phyloP scores from a whole-genome alignment of 306 rosid genomes.

The Cicer judaicum region DNA sequence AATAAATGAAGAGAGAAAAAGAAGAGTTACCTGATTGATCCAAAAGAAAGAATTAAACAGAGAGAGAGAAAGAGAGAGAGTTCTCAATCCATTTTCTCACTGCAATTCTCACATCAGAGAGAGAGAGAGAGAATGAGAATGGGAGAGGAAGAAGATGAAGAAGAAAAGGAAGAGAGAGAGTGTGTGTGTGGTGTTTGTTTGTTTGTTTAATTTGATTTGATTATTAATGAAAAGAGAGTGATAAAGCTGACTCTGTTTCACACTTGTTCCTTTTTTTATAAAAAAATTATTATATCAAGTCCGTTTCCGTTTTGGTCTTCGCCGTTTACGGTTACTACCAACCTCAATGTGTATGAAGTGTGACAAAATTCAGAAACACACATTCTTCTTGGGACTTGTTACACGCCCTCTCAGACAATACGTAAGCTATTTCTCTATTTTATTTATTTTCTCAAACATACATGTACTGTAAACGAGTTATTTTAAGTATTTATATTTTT shows the following conservation, averaged over 20 bases:
- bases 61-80: background rate
- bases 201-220: background rate
- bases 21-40: constrained; percentile 40
- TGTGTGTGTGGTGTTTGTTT: constrained; percentile 9
- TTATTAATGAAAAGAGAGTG: constrained; percentile 21
- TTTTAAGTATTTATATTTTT: constrained; percentile 4
- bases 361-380: constrained; percentile 32
- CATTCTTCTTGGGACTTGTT: constrained; percentile 41
- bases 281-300: background rate
- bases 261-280: background rate
- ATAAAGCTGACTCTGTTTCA: constrained; percentile 24
- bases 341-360: background rate
- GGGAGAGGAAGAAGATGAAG: constrained; percentile 22
- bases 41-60: constrained; percentile 1
- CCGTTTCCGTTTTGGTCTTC: constrained; percentile 34
- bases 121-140: constrained; percentile 27
- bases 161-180: background rate
- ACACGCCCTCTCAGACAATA: background rate
- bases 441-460: background rate
- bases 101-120: constrained; percentile 26
- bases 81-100: constrained; percentile 39
- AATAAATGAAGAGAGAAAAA: background rate
- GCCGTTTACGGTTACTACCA: constrained; percentile 34
- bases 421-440: too few relatives aligned
- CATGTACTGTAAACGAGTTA: background rate